Evolutionary conservation across 2,329 filamentous ascomycete species (phyloP).

Genomic region (Aspergillus nomiae): DNA sequence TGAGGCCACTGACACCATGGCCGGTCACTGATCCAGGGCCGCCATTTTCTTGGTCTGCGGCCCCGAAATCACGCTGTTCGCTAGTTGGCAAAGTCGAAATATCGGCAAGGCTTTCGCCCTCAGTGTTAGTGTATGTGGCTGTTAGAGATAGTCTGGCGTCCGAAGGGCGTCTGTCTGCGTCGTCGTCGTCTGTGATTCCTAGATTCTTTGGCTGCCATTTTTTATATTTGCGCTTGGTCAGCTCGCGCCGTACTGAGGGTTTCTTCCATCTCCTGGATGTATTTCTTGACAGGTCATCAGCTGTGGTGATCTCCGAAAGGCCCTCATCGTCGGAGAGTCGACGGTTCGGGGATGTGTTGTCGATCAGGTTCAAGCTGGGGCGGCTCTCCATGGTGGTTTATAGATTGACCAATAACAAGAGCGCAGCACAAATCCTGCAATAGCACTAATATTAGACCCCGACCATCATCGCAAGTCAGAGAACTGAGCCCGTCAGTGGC

Average conservation of each 20-base stretch:
- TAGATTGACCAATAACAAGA: not conserved
- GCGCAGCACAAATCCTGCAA: not conserved
- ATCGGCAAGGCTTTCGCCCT: constrained; percentile 6
- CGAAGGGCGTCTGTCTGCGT: constrained; percentile 12
- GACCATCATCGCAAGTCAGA: not conserved
- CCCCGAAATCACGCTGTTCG: constrained; percentile 14
- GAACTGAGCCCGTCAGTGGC: not conserved
- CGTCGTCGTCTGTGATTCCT: constrained; percentile 40
- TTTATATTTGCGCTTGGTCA: constrained; percentile 48
- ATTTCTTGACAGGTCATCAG: constrained; percentile 15
- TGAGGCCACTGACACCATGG: constrained; percentile 21
- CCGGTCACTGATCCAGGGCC: not conserved
- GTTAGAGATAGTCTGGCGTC: constrained; percentile 14
- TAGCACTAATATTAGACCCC: not conserved
- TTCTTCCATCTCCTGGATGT: constrained; percentile 23
- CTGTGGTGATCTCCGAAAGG: constrained; percentile 15
- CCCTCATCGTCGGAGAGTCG: constrained; percentile 24
- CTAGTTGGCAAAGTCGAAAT: not conserved
- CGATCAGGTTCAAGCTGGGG: constrained; percentile 39
- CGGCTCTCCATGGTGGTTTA: constrained; percentile 28
- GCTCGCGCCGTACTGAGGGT: constrained; percentile 40
- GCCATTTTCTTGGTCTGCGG: not conserved
- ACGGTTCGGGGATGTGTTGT: constrained; percentile 39
- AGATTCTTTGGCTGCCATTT: constrained; percentile 60
- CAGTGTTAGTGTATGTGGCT: constrained; percentile 13